Percentiles rank a stretch among this genome's conserved stretches.
These are phyloP conservation scores for Lantana camara DNA, from an alignment of 257 asterid species.

Conservation along the genomic window DNA sequence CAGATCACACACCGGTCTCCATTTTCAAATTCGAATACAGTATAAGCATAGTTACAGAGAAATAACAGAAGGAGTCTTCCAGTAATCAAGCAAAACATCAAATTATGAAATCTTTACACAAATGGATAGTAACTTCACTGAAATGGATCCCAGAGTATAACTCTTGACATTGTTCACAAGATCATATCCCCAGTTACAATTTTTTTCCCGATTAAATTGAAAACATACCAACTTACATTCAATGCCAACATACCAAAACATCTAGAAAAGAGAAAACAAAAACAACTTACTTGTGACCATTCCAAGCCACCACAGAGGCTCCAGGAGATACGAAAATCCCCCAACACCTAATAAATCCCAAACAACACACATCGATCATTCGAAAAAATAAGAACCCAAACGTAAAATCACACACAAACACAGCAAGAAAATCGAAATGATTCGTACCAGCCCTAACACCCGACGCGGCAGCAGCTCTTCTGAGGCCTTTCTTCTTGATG, in stretches of 20 bases:
- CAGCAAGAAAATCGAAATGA: background rate
- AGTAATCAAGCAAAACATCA: background rate
- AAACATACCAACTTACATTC: background rate
- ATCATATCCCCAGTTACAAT: constrained; percentile 15
- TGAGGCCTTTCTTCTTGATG: constrained; percentile 83
- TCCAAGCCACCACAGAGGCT: constrained; percentile 96
- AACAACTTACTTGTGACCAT: constrained; percentile 72
- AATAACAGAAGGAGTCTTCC: constrained; percentile 3
- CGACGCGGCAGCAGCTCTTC: constrained; percentile 74
- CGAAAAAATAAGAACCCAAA: constrained; percentile 16
- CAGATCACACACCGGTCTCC: constrained; percentile 7
- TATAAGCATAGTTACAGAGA: background rate
- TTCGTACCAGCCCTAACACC: constrained; percentile 78
- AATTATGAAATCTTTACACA: background rate
- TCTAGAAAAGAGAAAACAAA: background rate
- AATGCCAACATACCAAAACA: constrained; percentile 3
- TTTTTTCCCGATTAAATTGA: background rate
- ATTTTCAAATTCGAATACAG: background rate
- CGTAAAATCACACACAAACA: constrained; percentile 3
- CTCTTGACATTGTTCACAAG: background rate
- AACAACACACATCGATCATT: constrained; percentile 3
- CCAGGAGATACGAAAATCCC: constrained; percentile 75
- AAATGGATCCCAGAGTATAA: background rate
- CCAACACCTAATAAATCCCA: constrained; percentile 61
- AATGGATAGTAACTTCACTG: background rate